phyloP scores from a whole-genome alignment of 805 yeast genomes.

The Ogataea wickerhamii region DNA sequence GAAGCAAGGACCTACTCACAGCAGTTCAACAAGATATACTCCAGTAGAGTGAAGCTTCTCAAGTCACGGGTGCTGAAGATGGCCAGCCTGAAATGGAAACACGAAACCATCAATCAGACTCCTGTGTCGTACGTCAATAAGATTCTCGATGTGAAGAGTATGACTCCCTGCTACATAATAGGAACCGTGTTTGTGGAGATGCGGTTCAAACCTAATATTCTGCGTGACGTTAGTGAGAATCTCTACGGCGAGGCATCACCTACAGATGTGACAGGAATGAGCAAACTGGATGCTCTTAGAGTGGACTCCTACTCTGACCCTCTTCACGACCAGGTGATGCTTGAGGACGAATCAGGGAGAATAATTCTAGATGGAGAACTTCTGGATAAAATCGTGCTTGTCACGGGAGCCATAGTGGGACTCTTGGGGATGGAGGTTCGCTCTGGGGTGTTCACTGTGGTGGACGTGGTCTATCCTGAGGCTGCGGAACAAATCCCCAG shows the following conservation, averaged over 20 bases:
- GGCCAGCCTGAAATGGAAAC: slow-evolving; percentile 41
- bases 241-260: slow-evolving; percentile 47
- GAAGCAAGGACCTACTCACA: slow-evolving; percentile 41
- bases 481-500: slow-evolving; percentile 51
- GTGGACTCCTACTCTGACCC: slow-evolving; percentile 50
- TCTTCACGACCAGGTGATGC: slow-evolving; percentile 55
- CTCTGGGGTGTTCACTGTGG: slow-evolving; percentile 79
- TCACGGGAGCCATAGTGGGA: slow-evolving; percentile 88
- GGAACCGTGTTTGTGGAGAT: slow-evolving; percentile 86
- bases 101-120: slow-evolving; percentile 35
- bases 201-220: slow-evolving; percentile 79
- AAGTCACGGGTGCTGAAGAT: slow-evolving; percentile 44
- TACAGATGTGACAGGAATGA: slow-evolving; percentile 13
- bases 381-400: slow-evolving; percentile 56
- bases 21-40: slow-evolving; percentile 60
- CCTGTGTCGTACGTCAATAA: slow-evolving; percentile 36
- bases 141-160: slow-evolving; percentile 60
- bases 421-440: slow-evolving; percentile 80
- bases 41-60: slow-evolving; percentile 45
- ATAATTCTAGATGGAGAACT: slow-evolving; percentile 66
- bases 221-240: slow-evolving; percentile 71
- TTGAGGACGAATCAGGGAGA: slow-evolving; percentile 94
- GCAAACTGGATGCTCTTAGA: slow-evolving; percentile 29
- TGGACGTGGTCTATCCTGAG: slow-evolving; percentile 74
- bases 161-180: slow-evolving; percentile 70